A percentile compares a stretch with the other conserved stretches of the same genome.
Conservation (phyloP, 2,329 filamentous ascomycete species). For the Hypoxylon sp. region DNA sequence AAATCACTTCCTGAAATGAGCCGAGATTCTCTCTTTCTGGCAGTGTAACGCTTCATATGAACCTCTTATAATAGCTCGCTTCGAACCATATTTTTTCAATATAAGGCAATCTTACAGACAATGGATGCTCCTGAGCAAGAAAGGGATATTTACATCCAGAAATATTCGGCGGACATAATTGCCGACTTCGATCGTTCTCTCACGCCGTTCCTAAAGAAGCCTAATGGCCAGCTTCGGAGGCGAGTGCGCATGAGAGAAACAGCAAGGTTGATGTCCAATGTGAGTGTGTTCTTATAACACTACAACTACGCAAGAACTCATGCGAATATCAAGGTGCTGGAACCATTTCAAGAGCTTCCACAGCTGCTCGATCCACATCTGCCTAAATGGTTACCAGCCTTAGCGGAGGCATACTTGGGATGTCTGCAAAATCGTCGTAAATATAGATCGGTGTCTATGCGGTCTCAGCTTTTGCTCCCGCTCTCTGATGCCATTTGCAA, state of each 20-base stretch:
- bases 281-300: constrained; percentile 50
- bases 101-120: constrained; percentile 14
- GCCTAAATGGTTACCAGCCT: constrained; percentile 77
- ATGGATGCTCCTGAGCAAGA: constrained; percentile 75
- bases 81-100: background rate
- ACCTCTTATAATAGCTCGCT: background rate
- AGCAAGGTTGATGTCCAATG: constrained; percentile 61
- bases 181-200: constrained; percentile 69
- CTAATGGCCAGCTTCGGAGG: constrained; percentile 62
- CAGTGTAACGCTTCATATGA: background rate
- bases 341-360: constrained; percentile 94
- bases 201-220: constrained; percentile 65
- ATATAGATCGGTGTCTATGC: constrained; percentile 56
- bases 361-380: constrained; percentile 91
- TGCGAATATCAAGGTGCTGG: constrained; percentile 67
- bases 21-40: background rate
- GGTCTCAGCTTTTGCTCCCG: constrained; percentile 62
- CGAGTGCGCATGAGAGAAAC: constrained; percentile 66
- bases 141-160: constrained; percentile 72
- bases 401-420: constrained; percentile 82
- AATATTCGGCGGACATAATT: constrained; percentile 70
- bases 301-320: constrained; percentile 32
- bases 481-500: constrained; percentile 79
- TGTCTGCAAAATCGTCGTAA: constrained; percentile 66
- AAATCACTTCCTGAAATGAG: constrained; percentile 7